phyloP scores from a whole-genome alignment of 2,329 filamentous ascomycete genomes.

The Spiromastix sp. region DNA sequence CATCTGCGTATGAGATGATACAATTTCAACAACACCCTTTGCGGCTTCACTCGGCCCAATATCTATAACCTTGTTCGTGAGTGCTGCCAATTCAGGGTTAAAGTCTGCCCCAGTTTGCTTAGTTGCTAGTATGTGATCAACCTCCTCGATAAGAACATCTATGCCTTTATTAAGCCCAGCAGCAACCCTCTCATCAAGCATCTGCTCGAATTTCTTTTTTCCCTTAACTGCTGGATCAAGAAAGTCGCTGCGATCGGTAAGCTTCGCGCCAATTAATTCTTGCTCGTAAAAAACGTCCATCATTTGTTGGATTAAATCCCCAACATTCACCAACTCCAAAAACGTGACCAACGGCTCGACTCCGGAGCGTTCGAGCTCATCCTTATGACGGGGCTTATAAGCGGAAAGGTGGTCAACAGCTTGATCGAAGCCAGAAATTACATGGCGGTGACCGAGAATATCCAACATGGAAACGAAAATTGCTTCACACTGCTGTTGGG shows the following conservation, averaged over 20 bases:
- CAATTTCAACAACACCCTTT: constrained; percentile 68
- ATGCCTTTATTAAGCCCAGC: constrained; percentile 96
- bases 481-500: constrained; percentile 75
- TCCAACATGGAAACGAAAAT: constrained; percentile 81
- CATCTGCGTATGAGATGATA: constrained; percentile 85
- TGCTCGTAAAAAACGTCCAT: constrained; percentile 97
- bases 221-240: constrained; percentile 82
- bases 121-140: constrained; percentile 88
- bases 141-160: constrained; percentile 95
- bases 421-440: constrained; percentile 87
- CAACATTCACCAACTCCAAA: constrained; percentile 93
- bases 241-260: constrained; percentile 90
- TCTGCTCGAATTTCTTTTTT: constrained; percentile 98
- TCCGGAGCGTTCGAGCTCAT: constrained; percentile 58
- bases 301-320: constrained; percentile 97
- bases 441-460: constrained; percentile 74
- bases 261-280: constrained; percentile 70
- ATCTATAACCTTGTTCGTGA: constrained; percentile 25
- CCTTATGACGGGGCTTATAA: constrained; percentile 68
- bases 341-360: constrained; percentile 92
- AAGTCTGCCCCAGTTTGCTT: constrained; percentile 81
- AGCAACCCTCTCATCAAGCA: constrained; percentile 93
- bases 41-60: constrained; percentile 69
- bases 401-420: constrained; percentile 82
- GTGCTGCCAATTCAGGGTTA: constrained; percentile 52